phyloP scores from a whole-genome alignment of 805 yeast genomes.

The Komagataella pseudopastoris region DNA sequence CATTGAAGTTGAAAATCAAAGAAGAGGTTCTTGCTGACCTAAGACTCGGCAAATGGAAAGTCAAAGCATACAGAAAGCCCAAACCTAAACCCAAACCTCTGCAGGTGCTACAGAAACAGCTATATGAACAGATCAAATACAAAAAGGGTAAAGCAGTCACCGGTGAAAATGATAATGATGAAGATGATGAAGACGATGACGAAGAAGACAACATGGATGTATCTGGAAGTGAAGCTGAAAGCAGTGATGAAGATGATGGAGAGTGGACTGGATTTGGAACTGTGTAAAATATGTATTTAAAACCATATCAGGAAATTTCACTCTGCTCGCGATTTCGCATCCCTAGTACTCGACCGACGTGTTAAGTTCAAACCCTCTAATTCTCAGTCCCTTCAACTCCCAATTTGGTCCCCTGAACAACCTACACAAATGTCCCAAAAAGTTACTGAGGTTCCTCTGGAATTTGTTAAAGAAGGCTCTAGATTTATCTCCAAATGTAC shows the following conservation, averaged over 20 bases:
- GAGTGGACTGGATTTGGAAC: slow-evolving; percentile 18
- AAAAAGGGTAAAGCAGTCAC: slow-evolving; percentile 15
- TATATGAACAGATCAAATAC: slow-evolving; percentile 7
- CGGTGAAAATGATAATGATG: slow-evolving; percentile 16
- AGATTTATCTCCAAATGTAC: slow-evolving; percentile 85
- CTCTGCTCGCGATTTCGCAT: not conserved
- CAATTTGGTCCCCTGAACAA: not conserved
- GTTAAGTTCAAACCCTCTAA: not conserved
- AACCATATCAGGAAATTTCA: not conserved
- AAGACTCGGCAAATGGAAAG: slow-evolving; percentile 55
- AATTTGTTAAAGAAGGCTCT: slow-evolving; percentile 82
- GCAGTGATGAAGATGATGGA: slow-evolving; percentile 6
- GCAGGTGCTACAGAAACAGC: slow-evolving; percentile 4
- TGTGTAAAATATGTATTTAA: slow-evolving; percentile 2
- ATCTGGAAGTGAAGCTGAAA: slow-evolving; percentile 17
- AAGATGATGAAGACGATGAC: slow-evolving; percentile 13
- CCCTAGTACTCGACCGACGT: not conserved
- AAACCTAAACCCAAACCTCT: slow-evolving; percentile 6
- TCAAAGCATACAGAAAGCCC: slow-evolving; percentile 14
- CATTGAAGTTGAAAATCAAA: slow-evolving; percentile 48
- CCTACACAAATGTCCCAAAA: slow-evolving; percentile 35
- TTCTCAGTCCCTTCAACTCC: not conserved
- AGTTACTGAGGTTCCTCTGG: slow-evolving; percentile 76
- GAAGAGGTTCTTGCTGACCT: slow-evolving; percentile 56
- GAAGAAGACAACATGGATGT: slow-evolving; percentile 8